Evolutionary conservation across 495 filamentous ascomycete genomes (phyloP), one percentile per base, ranked within the genome.

Genomic region (Penicillium silybi): DNA sequence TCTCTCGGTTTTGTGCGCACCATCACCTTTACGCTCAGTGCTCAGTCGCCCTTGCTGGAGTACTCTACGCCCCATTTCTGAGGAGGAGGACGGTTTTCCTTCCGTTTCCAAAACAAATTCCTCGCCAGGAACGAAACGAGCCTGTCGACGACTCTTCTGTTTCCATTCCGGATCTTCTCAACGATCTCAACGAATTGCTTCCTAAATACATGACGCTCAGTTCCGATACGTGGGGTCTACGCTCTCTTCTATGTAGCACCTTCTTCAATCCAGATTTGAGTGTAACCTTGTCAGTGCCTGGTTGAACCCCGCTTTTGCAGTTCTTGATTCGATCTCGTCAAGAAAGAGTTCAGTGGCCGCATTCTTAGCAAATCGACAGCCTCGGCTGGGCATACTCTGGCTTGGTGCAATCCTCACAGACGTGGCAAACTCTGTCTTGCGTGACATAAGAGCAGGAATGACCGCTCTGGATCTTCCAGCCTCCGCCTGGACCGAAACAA

Each of bases 251-350:
- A 7, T 46, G 7, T 29, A 59, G 59, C 45, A 67, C 61, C 23
- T 65, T 67, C 46, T 69, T 67, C 52, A 59, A 64, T 34, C 0
- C 49, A 25, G 54, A 61, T 18, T 67, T 39, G 56, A 60, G 19
- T 69, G 64, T 46, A 67, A 67, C 23, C 56, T 70, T 32, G 62
- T 61, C 53, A 66, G 59, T 54, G 54, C 64, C 15, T 70, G 64
- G 67, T 46, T 66, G 6, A 69, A 65, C 29, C 59, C 66, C 8
- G 57, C 57, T 19, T 65, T 69, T 56, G 59, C 63, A 9, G 22
- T 63, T 27, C 16, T 60, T 18, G 38, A 62, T 40, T 46, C 66
- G 4, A 44, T 61, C 7, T 46, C 40, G 2, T 29, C 44, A 43
- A 54, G 2, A 15, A 26, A 48, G 16, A 35, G 9, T n/a, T 41